A percentile compares a stretch with the other conserved stretches of the same genome.
phyloP scores from a whole-genome alignment of 176 grass and related monocot genomes.

The Calamus simplicifolius region DNA sequence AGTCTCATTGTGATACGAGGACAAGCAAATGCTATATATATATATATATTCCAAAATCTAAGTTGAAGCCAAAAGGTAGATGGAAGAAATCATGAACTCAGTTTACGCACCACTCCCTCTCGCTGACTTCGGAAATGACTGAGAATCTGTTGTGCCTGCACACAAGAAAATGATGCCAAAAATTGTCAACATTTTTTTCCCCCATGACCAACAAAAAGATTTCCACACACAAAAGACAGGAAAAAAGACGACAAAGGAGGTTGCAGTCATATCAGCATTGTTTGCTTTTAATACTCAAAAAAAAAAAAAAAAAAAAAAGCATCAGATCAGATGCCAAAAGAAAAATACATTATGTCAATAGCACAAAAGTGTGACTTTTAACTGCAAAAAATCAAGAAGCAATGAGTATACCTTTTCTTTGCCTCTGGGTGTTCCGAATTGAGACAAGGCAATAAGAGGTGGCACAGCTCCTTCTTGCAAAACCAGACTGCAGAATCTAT shows the following conservation, averaged over 20 bases:
- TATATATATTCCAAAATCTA: no score
- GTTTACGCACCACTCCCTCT: constrained; percentile 21
- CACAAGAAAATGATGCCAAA: constrained; percentile 5
- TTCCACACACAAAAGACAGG: no score
- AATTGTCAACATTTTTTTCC: not conserved
- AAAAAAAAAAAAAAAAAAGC: no score
- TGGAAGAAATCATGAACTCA: constrained; percentile 8
- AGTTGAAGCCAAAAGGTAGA: no score
- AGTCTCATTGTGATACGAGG: no score
- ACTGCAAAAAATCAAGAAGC: no score
- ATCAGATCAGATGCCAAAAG: not conserved
- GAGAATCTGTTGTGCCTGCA: constrained; percentile 47
- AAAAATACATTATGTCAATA: not conserved
- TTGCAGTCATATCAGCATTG: not conserved
- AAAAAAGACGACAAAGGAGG: not conserved
- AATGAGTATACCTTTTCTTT: constrained; percentile 31
- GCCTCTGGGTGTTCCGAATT: constrained; percentile 42
- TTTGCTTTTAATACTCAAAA: not conserved
- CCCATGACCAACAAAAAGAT: constrained; percentile 1
- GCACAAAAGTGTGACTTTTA: no score
- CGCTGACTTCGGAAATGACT: constrained; percentile 40
- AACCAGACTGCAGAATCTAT: constrained; percentile 39
- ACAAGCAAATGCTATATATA: no score
- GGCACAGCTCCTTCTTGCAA: constrained; percentile 49
- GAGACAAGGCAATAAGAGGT: constrained; percentile 47